These are phyloP conservation scores for Suillus fuscotomentosus DNA, from an alignment of 768 basidiomycete genomes.

Conservation along the genomic window DNA sequence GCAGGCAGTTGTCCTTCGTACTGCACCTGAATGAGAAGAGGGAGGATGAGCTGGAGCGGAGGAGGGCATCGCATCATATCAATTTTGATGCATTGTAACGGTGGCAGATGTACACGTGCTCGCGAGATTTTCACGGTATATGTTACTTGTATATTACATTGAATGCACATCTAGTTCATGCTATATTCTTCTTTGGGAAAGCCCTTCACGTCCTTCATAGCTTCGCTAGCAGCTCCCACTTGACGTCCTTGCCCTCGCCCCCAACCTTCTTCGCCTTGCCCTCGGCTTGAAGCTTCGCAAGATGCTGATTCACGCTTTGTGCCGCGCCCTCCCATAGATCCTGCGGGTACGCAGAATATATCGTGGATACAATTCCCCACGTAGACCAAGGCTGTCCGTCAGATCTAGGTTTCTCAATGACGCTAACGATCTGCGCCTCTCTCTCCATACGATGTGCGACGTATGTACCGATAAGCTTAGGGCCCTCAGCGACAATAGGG, in stretches of 20 bases:
- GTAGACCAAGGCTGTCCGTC: conserved; percentile 48
- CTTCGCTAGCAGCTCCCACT: conserved; percentile 40
- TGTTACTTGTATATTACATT: conserved; percentile 6
- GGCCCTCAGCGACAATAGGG: conserved; percentile 65
- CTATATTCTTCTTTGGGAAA: not conserved
- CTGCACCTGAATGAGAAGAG: conserved; percentile 94
- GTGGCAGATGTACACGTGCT: conserved; percentile 12
- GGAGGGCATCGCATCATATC: conserved; percentile 89
- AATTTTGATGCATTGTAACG: conserved; percentile 90
- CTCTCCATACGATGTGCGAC: conserved; percentile 79
- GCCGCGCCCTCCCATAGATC: conserved; percentile 72
- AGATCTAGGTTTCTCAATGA: conserved; percentile 40
- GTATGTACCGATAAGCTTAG: conserved; percentile 63
- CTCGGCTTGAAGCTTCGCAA: conserved; percentile 70
- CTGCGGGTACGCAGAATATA: conserved; percentile 75
- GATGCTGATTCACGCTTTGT: conserved; percentile 64
- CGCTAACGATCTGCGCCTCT: conserved; percentile 71
- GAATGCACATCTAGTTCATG: conserved; percentile 4
- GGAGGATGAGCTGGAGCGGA: conserved; percentile 90
- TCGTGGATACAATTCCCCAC: conserved; percentile 58
- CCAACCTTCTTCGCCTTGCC: conserved; percentile 49
- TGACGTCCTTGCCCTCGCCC: conserved; percentile 50
- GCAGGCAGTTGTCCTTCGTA: conserved; percentile 79
- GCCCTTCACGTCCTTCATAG: conserved; percentile 5
- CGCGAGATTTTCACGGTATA: conserved; percentile 6